phyloP scores from a whole-genome alignment of 176 grass and related monocot species.

The Puccinellia tenuiflora region DNA sequence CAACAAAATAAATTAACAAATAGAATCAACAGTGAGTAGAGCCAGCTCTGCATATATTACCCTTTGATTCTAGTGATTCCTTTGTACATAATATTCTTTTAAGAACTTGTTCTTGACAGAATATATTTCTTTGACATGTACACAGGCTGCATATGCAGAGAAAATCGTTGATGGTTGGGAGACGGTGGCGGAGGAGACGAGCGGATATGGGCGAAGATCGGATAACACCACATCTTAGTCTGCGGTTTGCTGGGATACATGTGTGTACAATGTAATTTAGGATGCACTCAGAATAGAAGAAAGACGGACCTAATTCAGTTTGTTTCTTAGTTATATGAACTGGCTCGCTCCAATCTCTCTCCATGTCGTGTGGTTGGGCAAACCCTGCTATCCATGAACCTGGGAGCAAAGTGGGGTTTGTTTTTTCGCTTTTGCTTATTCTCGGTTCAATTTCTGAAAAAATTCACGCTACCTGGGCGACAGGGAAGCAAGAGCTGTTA shows the following conservation, averaged over 20 bases:
- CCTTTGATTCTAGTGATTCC: background rate
- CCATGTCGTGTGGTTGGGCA: too few relatives aligned
- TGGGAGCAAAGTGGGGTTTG: background rate
- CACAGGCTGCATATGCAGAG: slow-evolving; percentile 80
- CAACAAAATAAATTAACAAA: background rate
- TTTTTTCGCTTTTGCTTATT: background rate
- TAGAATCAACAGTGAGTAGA: background rate
- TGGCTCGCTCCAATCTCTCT: background rate
- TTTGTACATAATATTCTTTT: background rate
- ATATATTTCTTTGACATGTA: background rate
- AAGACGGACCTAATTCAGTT: slow-evolving; percentile 20
- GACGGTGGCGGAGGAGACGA: slow-evolving; percentile 69
- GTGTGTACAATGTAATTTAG: slow-evolving; percentile 50
- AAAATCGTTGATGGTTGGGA: slow-evolving; percentile 90
- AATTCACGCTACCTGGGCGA: too few relatives aligned
- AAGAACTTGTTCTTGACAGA: background rate
- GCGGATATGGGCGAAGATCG: slow-evolving; percentile 44
- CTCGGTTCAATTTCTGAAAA: background rate
- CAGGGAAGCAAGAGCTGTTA: too few relatives aligned
- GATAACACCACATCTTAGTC: slow-evolving; percentile 11
- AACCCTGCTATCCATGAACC: too few relatives aligned
- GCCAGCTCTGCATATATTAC: background rate
- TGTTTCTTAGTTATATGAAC: slow-evolving; percentile 17
- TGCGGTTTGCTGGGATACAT: background rate
- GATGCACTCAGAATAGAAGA: background rate